Base-by-base conservation (phyloP, 345 rosid genomes). In the Hibiscus tridactylites region DNA sequence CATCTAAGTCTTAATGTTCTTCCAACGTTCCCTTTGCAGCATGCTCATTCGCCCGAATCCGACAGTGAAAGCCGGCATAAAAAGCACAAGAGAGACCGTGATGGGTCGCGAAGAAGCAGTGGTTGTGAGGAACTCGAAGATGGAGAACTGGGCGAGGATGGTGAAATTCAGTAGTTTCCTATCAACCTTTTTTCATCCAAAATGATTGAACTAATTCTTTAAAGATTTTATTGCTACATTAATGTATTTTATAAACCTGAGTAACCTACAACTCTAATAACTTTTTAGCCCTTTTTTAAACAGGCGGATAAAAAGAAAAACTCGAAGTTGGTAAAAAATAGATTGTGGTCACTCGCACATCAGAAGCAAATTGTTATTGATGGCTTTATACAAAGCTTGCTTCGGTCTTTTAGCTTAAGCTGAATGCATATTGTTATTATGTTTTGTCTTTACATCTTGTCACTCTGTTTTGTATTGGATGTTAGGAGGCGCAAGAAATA, bases 61-160 rank as follows among this genome's bases (percentile, higher is more conserved):
- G 99, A 92, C 53, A 70, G 78, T 72, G 99, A 89, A 80, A 86
- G 77, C 59, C 80, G 90, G 74, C 94, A 88, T 79, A 95, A 81
- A 78, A 89, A 80, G 77, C 90, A 80, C 75, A 90, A 86, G 76
- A 90, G 90, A 78, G 99, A 92, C 28, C 88, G 87, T 21, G 94
- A 90, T 66, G 74, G 89, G 71, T 75, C 87, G 50, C 92, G 92
- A 19, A 81, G 91, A 81, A 81, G 78, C 84, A 81, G 90, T 1
- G 89, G 85, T 62, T 58, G 86, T 61, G 96, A 92, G 1, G 97
- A 95, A 70, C 88, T 96, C 44, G 98, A 92, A 78, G 99, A 96
- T 82, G 99, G 99, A 47, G 98, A 95, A 75, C 80, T 95, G 56
- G 98, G 98, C 13, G 94, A 88, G 72, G 98, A 91, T 58, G 96